phyloP scores from a whole-genome alignment of 2,329 filamentous ascomycete genomes.

The Aspergillus fischeri region DNA sequence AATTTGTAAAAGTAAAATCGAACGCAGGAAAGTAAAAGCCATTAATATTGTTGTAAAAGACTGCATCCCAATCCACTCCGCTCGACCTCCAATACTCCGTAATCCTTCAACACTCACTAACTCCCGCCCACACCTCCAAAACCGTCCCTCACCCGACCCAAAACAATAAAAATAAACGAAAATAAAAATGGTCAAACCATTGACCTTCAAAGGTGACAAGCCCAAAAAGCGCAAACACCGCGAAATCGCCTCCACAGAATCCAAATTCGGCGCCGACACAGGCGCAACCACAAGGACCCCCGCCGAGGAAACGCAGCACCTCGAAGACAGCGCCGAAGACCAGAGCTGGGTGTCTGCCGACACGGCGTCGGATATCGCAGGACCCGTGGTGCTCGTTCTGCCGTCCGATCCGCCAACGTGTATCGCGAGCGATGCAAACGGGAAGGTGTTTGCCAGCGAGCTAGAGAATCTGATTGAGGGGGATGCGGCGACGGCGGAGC shows the following conservation, averaged over 20 bases:
- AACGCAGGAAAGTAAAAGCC: background rate
- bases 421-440: constrained; percentile 79
- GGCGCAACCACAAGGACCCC: constrained; percentile 22
- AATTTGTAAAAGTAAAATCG: background rate
- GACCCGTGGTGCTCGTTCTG: constrained; percentile 78
- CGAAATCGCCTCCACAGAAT: constrained; percentile 40
- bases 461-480: constrained; percentile 86
- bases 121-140: background rate
- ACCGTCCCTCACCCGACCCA: constrained; percentile 2
- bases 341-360: constrained; percentile 93
- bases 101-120: constrained; percentile 1
- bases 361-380: constrained; percentile 65
- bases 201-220: constrained; percentile 96
- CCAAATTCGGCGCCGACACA: constrained; percentile 21
- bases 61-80: background rate
- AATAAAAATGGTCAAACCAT: constrained; percentile 62
- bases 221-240: constrained; percentile 83
- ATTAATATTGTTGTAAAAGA: background rate
- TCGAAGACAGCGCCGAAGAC: constrained; percentile 53
- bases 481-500: constrained; percentile 80
- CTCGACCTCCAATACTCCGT: background rate
- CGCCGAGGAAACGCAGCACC: constrained; percentile 23
- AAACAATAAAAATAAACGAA: background rate
- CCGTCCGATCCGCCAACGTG: constrained; percentile 69
- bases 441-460: constrained; percentile 75